Evolutionary conservation across 257 asterid genomes (phyloP).

Genomic region (Jacaranda copaia): DNA sequence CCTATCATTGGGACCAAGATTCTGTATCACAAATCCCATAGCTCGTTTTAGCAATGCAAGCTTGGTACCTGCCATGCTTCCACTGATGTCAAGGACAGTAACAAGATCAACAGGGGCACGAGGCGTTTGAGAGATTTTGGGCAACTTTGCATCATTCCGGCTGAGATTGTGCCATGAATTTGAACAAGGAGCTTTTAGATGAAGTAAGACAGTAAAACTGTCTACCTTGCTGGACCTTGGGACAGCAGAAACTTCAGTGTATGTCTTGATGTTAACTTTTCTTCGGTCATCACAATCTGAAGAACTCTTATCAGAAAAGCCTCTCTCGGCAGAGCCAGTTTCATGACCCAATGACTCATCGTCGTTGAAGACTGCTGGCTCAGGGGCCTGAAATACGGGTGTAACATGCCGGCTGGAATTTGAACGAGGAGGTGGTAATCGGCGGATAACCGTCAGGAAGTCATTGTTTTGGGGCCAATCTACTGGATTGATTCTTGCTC

Average conservation of each 20-base stretch:
- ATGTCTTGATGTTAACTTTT: slow-evolving; percentile 63
- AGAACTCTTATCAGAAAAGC: slow-evolving; percentile 36
- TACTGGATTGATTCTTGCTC: slow-evolving; percentile 61
- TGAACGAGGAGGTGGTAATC: slow-evolving; percentile 73
- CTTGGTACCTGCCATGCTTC: slow-evolving; percentile 99
- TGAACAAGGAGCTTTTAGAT: slow-evolving; percentile 89
- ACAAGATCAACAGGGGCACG: slow-evolving; percentile 98
- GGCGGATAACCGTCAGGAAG: slow-evolving; percentile 66
- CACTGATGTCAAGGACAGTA: slow-evolving; percentile 95
- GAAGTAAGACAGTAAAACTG: slow-evolving; percentile 69
- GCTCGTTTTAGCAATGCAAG: slow-evolving; percentile 94
- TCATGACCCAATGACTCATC: slow-evolving; percentile 80
- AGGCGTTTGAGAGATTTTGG: slow-evolving; percentile 54
- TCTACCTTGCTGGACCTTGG: slow-evolving; percentile 49
- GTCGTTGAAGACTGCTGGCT: slow-evolving; percentile 84
- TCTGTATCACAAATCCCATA: slow-evolving; percentile 97
- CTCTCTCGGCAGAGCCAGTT: slow-evolving; percentile 40
- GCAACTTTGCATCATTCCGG: slow-evolving; percentile 40
- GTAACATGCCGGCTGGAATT: slow-evolving; percentile 56
- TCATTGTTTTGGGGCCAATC: slow-evolving; percentile 68
- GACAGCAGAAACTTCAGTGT: slow-evolving; percentile 75
- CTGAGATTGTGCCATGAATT: slow-evolving; percentile 48
- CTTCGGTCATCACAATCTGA: slow-evolving; percentile 43
- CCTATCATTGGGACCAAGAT: slow-evolving; percentile 91
- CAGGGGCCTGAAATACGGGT: slow-evolving; percentile 61